A percentile compares a stretch with the other conserved stretches of the same genome.
Conservation (phyloP, 805 yeast genomes). For the Candida anglica region DNA sequence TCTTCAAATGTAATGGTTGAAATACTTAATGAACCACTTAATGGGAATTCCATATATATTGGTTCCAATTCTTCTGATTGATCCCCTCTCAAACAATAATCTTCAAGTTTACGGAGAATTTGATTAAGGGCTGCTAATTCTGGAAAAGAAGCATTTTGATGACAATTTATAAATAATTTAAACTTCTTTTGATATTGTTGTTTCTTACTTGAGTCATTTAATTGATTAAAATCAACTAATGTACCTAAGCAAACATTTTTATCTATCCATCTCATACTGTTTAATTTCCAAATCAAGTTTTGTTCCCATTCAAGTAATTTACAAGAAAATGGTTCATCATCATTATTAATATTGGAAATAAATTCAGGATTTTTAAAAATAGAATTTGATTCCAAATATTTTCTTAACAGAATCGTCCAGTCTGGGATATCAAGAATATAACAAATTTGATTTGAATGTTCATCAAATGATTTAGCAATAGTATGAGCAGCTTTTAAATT, state of each 20-base stretch:
- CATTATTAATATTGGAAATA: constrained; percentile 2
- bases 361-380: constrained; percentile 1
- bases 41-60: constrained; percentile 30
- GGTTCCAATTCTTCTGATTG: constrained; percentile 1
- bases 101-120: constrained; percentile 4
- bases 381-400: constrained; percentile 4
- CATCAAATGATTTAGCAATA: constrained; percentile 13
- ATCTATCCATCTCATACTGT: constrained; percentile 24
- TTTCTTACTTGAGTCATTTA: constrained; percentile 6
- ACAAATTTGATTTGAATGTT: constrained; percentile 8
- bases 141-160: constrained; percentile 54
- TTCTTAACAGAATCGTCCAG: not conserved
- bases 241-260: constrained; percentile 28
- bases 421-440: constrained; percentile 16
- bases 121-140: constrained; percentile 26
- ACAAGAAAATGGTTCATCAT: constrained; percentile 7
- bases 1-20: constrained; percentile 19
- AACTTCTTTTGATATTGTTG: constrained; percentile 22
- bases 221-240: constrained; percentile 22
- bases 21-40: constrained; percentile 20
- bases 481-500: constrained; percentile 9
- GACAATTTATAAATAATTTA: constrained; percentile 54
- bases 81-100: not conserved
- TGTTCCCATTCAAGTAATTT: constrained; percentile 29
- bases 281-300: constrained; percentile 28